Conservation (phyloP, 2,329 filamentous ascomycete species). For the Coniochaeta sp. region DNA sequence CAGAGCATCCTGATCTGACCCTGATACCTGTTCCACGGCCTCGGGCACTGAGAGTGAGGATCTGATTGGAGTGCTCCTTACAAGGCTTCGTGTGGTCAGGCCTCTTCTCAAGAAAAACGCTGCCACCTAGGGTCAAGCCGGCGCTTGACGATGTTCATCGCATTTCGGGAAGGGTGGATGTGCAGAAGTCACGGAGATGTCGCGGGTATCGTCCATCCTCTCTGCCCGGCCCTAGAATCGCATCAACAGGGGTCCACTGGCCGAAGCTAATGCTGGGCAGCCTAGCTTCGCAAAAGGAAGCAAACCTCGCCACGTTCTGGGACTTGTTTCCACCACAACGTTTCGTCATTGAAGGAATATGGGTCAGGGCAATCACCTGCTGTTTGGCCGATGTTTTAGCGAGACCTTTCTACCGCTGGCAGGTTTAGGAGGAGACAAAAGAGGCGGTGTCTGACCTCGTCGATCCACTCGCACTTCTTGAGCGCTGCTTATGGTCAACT, state of each 20-base stretch:
- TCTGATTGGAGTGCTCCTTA: neutral
- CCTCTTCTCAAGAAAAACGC: too few relatives aligned
- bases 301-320: neutral
- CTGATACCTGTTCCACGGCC: neutral
- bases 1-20: neutral
- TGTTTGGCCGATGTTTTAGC: neutral
- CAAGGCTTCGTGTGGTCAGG: neutral
- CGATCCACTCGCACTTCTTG: neutral
- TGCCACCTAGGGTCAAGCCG: too few relatives aligned
- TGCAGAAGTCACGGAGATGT: too few relatives aligned
- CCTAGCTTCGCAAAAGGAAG: neutral
- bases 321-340: neutral
- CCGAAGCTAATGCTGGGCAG: neutral
- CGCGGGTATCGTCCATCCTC: neutral
- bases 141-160: neutral
- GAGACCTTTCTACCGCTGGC: neutral
- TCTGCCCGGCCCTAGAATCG: neutral
- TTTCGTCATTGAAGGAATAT: neutral
- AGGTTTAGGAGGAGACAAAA: neutral
- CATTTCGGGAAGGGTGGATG: neutral
- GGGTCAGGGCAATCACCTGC: neutral
- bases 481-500: neutral
- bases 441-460: neutral
- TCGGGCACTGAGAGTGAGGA: neutral
- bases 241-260: neutral